Evolutionary conservation across 768 basidiomycete species (phyloP).

Genomic region (Strobilomyces echinocephalus): DNA sequence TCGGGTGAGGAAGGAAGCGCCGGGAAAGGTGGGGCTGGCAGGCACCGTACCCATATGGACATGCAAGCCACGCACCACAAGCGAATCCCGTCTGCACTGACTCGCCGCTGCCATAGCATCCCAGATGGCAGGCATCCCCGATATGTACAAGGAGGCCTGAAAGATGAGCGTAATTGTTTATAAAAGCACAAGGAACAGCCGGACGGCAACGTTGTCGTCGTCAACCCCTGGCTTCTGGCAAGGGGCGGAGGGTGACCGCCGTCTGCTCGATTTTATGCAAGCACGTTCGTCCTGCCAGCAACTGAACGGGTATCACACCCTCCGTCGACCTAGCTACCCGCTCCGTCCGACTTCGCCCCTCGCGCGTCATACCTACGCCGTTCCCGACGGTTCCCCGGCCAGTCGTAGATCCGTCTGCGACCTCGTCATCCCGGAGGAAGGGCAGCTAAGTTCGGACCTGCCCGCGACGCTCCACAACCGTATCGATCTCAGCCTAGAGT

Average conservation of each 20-base stretch:
- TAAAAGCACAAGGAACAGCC: conserved; percentile 25
- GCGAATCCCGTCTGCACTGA: conserved; percentile 21
- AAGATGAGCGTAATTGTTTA: conserved; percentile 24
- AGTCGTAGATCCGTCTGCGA: conserved; percentile 26
- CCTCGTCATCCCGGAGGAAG: conserved; percentile 29
- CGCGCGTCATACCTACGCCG: conserved; percentile 10
- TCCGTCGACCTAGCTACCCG: conserved; percentile 17
- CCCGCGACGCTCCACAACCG: conserved; percentile 28
- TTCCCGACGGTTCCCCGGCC: conserved; percentile 3
- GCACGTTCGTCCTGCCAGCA: conserved; percentile 31
- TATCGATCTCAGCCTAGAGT: conserved; percentile 36
- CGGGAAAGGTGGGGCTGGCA: not conserved
- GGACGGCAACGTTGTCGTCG: conserved; percentile 6
- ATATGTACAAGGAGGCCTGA: conserved; percentile 26
- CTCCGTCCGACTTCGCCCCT: conserved; percentile 22
- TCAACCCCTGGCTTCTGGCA: conserved; percentile 9
- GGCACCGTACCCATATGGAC: conserved; percentile 3
- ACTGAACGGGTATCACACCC: conserved; percentile 17
- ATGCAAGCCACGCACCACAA: conserved; percentile 13
- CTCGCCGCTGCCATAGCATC: conserved; percentile 8
- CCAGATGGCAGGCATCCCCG: conserved; percentile 13
- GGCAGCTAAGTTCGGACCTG: conserved; percentile 29
- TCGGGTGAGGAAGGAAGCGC: conserved; percentile 19
- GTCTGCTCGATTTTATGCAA: conserved; percentile 25
- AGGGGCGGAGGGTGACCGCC: conserved; percentile 3